Evolutionary conservation across 441 rosid genomes (phyloP), one percentile per base, ranked within the genome.

Genomic region (Adansonia madagascariensis): DNA sequence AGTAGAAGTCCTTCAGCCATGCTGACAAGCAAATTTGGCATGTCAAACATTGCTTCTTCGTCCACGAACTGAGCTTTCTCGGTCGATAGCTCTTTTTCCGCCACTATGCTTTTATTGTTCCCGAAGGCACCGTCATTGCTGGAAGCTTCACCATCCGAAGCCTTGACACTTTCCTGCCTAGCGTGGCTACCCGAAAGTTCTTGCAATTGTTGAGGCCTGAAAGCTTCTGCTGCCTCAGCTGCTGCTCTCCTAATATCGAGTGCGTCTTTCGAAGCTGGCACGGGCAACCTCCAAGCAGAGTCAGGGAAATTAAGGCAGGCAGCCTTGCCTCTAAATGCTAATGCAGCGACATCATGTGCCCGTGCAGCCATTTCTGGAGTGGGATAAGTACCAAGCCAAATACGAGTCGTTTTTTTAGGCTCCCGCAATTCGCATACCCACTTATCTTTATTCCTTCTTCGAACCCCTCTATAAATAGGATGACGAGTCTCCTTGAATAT

Each of bases 271-370:
- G 97, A 92, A 62, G 78, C 83, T 0, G 98, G 97, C 12, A 78
- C 73, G 0, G 89, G 94, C 52, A 92, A 79, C 9, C 89, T 81
- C 97, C 97, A 91, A 1, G 85, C 80, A 0, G 98, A 94, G 83
- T 94, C 98, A 0, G 95, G 91, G 76, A 92, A 94, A 82, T 94
- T 94, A 67, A 94, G 90, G 85, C 98, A 94, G 6, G 93, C 94
- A 4, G 89, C 80, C 64, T 89, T 89, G 24, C 98, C 97, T 17
- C 93, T 87, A 22, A 94, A 82, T 0, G 94, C 89, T 24, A 89
- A 75, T 2, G 88, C 94, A 0, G 98, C 98, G 0, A 94, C 95
- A 79, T 94, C 98, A 66, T 92, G 98, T 2, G 98, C 97, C 20
- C 95, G 84, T 0, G 95, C 98, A 0, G 98, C 98, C 98, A 92